Conservation (phyloP, 331 rosid genomes). For the Rosa hybrid region DNA sequence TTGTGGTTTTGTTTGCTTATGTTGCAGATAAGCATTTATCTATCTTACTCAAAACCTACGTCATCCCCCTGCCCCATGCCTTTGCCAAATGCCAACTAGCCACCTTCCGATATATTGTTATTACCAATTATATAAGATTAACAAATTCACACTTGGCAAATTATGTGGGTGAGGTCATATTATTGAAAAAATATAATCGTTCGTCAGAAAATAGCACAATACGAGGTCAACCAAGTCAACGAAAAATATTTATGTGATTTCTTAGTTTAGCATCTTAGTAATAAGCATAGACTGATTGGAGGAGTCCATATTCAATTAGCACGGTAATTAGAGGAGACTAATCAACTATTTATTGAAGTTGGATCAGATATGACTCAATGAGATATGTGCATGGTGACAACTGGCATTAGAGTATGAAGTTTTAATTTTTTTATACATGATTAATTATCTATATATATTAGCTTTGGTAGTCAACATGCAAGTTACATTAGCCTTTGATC, state of each 20-base stretch:
- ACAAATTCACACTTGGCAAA: neutral
- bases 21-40: slow-evolving; percentile 42
- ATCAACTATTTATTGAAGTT: neutral
- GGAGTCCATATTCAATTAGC: neutral
- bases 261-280: neutral
- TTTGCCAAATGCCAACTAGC: slow-evolving; percentile 6
- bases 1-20: slow-evolving; percentile 33
- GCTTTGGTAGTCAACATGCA: neutral
- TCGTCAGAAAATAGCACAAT: slow-evolving; percentile 18
- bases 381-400: neutral
- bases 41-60: slow-evolving; percentile 17
- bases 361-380: no score
- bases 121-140: neutral
- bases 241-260: neutral
- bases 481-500: neutral
- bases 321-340: neutral
- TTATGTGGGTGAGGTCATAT: neutral
- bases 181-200: neutral
- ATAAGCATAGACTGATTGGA: neutral
- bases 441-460: neutral
- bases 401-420: neutral
- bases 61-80: slow-evolving; percentile 27
- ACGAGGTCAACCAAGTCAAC: slow-evolving; percentile 63
- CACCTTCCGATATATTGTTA: neutral
- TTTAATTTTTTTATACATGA: neutral